A percentile compares a stretch with the other conserved stretches of the same genome.
phyloP scores from a whole-genome alignment of 2,329 filamentous ascomycete genomes.

The Aureobasidium sp. region DNA sequence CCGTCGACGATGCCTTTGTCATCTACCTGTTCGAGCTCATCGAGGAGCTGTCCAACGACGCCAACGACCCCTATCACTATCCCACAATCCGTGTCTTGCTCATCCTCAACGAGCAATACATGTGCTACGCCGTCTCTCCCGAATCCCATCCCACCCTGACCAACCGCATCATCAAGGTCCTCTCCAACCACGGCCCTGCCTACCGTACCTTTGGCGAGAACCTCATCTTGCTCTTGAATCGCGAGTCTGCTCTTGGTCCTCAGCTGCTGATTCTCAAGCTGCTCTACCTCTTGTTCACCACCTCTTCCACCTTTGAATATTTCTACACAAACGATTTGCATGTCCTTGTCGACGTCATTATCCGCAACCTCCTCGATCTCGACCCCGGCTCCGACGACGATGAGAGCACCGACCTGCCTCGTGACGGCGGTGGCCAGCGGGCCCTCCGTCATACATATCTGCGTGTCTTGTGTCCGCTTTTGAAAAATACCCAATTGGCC shows the following conservation, averaged over 20 bases:
- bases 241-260: conserved; percentile 85
- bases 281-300: conserved; percentile 91
- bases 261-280: conserved; percentile 96
- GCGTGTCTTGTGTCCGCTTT: conserved; percentile 80
- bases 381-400: conserved; percentile 62
- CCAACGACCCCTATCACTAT: conserved; percentile 90
- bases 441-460: conserved; percentile 86
- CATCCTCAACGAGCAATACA: conserved; percentile 96
- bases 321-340: conserved; percentile 97
- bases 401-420: conserved; percentile 22
- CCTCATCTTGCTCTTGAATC: conserved; percentile 87
- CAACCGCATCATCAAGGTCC: conserved; percentile 86
- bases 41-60: conserved; percentile 79
- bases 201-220: conserved; percentile 98
- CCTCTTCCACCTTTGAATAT: conserved; percentile 85
- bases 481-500: conserved; percentile 85
- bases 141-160: conserved; percentile 51
- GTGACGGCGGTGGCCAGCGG: conserved; percentile 27
- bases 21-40: conserved; percentile 79
- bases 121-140: conserved; percentile 53
- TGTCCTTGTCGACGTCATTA: conserved; percentile 89
- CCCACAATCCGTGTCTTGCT: conserved; percentile 87
- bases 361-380: conserved; percentile 92
- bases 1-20: conserved; percentile 70
- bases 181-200: conserved; percentile 69